These are phyloP conservation scores for Hygrophorus pudorinus DNA, from an alignment of 768 basidiomycete genomes.

Conservation along the genomic window DNA sequence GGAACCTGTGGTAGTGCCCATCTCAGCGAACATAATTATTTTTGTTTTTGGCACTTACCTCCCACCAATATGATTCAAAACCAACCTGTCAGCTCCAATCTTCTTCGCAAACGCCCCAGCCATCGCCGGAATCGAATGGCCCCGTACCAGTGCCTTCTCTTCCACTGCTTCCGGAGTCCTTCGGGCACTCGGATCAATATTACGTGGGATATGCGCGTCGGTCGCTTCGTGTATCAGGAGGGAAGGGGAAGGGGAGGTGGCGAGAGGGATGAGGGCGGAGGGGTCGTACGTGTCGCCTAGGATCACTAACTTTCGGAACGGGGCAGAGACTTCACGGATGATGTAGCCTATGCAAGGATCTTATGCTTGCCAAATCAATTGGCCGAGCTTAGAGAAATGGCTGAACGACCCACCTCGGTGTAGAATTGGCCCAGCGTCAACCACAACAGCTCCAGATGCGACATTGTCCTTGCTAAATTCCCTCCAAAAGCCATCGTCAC, in stretches of 20 bases:
- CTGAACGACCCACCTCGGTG: constrained; percentile 52
- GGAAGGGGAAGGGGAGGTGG: constrained; percentile 36
- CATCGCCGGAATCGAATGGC: constrained; percentile 73
- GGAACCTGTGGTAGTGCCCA: constrained; percentile 31
- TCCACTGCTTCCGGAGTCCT: constrained; percentile 31
- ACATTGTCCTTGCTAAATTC: constrained; percentile 28
- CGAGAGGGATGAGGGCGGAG: constrained; percentile 46
- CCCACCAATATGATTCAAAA: constrained; percentile 71
- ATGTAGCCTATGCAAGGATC: constrained; percentile 78
- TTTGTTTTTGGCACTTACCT: constrained; percentile 31
- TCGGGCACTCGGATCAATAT: constrained; percentile 39
- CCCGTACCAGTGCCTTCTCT: constrained; percentile 47
- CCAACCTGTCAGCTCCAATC: constrained; percentile 48
- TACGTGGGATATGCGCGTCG: constrained; percentile 55
- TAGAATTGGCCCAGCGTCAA: constrained; percentile 66
- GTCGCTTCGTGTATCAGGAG: constrained; percentile 85
- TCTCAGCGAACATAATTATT: not conserved
- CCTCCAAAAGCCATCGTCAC: constrained; percentile 57
- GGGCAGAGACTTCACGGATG: constrained; percentile 43
- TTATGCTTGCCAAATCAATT: constrained; percentile 16
- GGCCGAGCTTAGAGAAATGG: not conserved
- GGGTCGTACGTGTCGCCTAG: constrained; percentile 74
- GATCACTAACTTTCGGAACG: constrained; percentile 56
- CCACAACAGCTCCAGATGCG: constrained; percentile 35
- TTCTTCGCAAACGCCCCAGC: constrained; percentile 65